Conservation (phyloP, 2,329 filamentous ascomycete genomes). For the Neopestalotiopsis sp. region DNA sequence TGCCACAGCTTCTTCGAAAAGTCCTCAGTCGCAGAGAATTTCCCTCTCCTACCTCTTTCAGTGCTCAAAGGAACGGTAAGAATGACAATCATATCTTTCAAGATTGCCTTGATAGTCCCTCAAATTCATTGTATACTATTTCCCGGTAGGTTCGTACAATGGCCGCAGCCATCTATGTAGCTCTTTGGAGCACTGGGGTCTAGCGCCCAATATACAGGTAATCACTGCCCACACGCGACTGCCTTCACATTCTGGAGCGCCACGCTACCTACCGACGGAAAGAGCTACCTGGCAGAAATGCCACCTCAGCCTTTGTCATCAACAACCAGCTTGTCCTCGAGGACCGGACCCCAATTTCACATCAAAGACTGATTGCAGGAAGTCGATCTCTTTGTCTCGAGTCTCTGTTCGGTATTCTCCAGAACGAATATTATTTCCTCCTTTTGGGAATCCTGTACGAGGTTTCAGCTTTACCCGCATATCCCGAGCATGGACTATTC, state of each 20-base stretch:
- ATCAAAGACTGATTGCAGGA: background rate
- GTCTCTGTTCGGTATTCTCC: background rate
- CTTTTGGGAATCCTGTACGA: background rate
- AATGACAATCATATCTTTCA: background rate
- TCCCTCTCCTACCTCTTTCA: background rate
- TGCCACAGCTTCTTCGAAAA: constrained; percentile 1
- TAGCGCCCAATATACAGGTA: constrained; percentile 1
- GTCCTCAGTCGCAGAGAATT: background rate
- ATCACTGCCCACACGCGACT: background rate
- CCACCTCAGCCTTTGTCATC: background rate
- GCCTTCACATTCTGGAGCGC: background rate
- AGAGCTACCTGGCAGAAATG: constrained; percentile 1
- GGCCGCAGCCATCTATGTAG: background rate
- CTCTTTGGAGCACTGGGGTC: background rate
- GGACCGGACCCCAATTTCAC: background rate
- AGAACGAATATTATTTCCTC: background rate
- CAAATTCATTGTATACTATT: background rate
- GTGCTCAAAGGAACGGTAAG: background rate
- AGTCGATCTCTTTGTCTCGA: background rate
- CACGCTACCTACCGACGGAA: background rate
- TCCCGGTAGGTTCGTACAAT: background rate
- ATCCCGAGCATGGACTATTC: constrained; percentile 1
- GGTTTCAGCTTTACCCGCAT: background rate
- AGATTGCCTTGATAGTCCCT: background rate
- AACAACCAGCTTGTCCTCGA: background rate